Base-by-base conservation (phyloP, 352 stramenopile species). In the Pythium sp. region DNA sequence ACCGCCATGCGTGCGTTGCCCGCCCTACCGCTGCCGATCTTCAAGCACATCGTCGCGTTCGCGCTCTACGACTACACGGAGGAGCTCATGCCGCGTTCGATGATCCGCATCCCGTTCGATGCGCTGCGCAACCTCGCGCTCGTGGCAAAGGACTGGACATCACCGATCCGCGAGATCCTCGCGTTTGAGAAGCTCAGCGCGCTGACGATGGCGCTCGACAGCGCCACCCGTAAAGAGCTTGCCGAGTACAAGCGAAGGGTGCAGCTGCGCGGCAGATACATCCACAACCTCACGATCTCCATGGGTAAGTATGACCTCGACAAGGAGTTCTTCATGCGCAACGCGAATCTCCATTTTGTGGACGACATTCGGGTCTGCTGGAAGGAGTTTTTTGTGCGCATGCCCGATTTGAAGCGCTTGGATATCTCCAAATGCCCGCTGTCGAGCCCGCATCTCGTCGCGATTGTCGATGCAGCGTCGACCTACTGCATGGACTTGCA, bases 361-460 rank as follows among this genome's bases (percentile, higher is more conserved):
- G 60, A 77, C 22, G 55, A 72, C 1, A 60, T 70, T 11, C 34
- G 11, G 68, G 59, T 81, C 28, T 74, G 82, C 61, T 89, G 81
- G 81, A 63, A 55, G 6, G 58, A 68, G 20, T 36, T 86, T 32
- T 61, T 89, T 0, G 43, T 64, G 59, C 60, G 69, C 8, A 78
- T 77, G 55, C 75, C 79, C 3, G 78, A 81, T 61, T 1, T 89
- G 3, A 64, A 62, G 7, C 66, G 81, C 9, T 59, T 89, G 26
- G 81, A 89, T 26, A 68, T 89, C 28, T 72, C 71, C 0, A 63
- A 60, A 0, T 63, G 81, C 2, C 78, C 78, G 5, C 64, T 89
- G 32, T 61, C 70, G 14, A 65, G 80, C 11, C 72, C 65, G 38
- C 70, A 86, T 51, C 72, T 22, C 63, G 74, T 11, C 64, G 80